Percentiles rank a stretch among this genome's conserved stretches.
phyloP scores from a whole-genome alignment of 2,329 filamentous ascomycete genomes.

The Phaeosphaeriaceae sp. region DNA sequence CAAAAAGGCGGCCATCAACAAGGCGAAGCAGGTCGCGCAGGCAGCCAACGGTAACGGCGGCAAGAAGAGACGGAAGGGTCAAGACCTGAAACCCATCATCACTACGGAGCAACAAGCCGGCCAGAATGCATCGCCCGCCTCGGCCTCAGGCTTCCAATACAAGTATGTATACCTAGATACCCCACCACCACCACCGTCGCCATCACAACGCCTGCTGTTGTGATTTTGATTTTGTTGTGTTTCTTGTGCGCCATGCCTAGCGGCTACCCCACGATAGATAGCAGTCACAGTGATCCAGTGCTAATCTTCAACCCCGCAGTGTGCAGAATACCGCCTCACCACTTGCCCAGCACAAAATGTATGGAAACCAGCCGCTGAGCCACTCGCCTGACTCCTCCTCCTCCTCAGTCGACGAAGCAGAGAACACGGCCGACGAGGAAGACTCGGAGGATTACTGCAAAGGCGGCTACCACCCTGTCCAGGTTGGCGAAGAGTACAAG shows the following conservation, averaged over 20 bases:
- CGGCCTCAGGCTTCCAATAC: slow-evolving; percentile 46
- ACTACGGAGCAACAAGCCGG: slow-evolving; percentile 65
- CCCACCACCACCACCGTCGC: neutral
- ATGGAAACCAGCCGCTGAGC: slow-evolving; percentile 65
- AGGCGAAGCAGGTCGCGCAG: slow-evolving; percentile 69
- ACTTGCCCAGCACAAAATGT: slow-evolving; percentile 54
- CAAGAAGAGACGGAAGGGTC: slow-evolving; percentile 79
- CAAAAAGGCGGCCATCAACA: slow-evolving; percentile 69
- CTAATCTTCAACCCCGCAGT: slow-evolving; percentile 30
- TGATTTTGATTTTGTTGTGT: neutral
- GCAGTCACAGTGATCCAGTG: too few relatives aligned
- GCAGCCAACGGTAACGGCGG: slow-evolving; percentile 61
- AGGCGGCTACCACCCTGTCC: slow-evolving; percentile 95
- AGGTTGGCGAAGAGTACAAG: slow-evolving; percentile 95
- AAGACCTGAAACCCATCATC: slow-evolving; percentile 74
- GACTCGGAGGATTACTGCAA: slow-evolving; percentile 99
- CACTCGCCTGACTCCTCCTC: slow-evolving; percentile 79
- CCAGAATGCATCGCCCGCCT: slow-evolving; percentile 53
- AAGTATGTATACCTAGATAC: slow-evolving; percentile 43
- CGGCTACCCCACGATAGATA: too few relatives aligned
- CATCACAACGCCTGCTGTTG: neutral
- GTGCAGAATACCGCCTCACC: slow-evolving; percentile 59
- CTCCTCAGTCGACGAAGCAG: slow-evolving; percentile 79
- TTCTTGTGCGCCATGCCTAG: too few relatives aligned
- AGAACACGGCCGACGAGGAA: slow-evolving; percentile 96